Conservation (phyloP, 129 eudicot genomes). For the Flaveria robusta region DNA sequence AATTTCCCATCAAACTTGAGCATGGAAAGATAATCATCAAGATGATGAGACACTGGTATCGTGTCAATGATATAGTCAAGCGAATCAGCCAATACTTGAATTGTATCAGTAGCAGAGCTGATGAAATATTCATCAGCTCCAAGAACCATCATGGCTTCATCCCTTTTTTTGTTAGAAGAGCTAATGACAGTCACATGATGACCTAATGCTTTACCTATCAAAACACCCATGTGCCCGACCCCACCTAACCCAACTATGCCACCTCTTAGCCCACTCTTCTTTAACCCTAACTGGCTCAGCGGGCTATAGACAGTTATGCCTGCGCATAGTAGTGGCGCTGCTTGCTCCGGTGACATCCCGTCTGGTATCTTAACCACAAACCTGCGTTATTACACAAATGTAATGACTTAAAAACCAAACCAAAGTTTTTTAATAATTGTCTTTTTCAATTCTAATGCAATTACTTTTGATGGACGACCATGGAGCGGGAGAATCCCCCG, state of each 20-base stretch:
- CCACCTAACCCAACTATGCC: slow-evolving; percentile 63
- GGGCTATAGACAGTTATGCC: slow-evolving; percentile 67
- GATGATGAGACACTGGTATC: slow-evolving; percentile 46
- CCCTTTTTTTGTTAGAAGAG: slow-evolving; percentile 43
- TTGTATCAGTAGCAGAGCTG: slow-evolving; percentile 37
- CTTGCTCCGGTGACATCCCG: slow-evolving; percentile 48
- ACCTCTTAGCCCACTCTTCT: slow-evolving; percentile 42
- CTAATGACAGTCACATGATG: slow-evolving; percentile 57
- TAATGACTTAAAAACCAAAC: neutral
- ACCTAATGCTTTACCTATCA: slow-evolving; percentile 62
- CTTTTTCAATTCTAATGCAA: neutral
- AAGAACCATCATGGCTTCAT: slow-evolving; percentile 46
- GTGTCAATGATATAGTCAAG: slow-evolving; percentile 61
- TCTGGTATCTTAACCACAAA: slow-evolving; percentile 42
- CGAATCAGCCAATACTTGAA: slow-evolving; percentile 44
- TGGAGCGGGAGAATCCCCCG: slow-evolving; percentile 65
- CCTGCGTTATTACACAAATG: neutral
- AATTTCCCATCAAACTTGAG: slow-evolving; percentile 54
- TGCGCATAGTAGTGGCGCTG: slow-evolving; percentile 59
- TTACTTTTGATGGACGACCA: slow-evolving; percentile 75
- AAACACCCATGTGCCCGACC: slow-evolving; percentile 59
- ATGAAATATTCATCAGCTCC: slow-evolving; percentile 55
- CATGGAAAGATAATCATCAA: slow-evolving; percentile 44
- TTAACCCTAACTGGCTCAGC: slow-evolving; percentile 50
- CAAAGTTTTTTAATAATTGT: neutral